Evolutionary conservation across 2,329 filamentous ascomycete genomes (phyloP).

Genomic region (Colletotrichum musicola): DNA sequence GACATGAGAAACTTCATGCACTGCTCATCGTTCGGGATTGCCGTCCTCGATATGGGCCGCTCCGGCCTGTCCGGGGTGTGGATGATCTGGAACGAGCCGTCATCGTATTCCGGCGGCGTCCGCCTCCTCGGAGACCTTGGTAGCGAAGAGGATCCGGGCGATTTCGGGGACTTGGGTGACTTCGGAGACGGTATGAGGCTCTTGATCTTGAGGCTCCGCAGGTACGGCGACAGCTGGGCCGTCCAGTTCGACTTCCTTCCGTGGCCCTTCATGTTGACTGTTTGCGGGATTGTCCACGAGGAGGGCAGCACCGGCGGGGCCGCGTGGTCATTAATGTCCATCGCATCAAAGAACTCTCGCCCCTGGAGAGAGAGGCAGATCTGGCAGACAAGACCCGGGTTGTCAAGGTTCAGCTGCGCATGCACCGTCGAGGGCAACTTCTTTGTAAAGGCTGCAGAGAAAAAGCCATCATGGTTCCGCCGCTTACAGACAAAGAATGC

Average conservation of each 20-base stretch:
- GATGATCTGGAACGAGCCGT: constrained; percentile 27
- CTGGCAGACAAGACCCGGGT: constrained; percentile 3
- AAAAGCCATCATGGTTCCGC: constrained; percentile 33
- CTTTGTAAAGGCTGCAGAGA: constrained; percentile 36
- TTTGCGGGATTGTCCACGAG: constrained; percentile 33
- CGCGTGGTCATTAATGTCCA: constrained; percentile 34
- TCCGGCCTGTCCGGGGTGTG: constrained; percentile 39
- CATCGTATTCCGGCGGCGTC: constrained; percentile 2
- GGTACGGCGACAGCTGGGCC: constrained; percentile 32
- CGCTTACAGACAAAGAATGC: constrained; percentile 38
- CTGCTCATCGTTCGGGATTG: constrained; percentile 38
- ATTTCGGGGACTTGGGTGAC: constrained; percentile 23
- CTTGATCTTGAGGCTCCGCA: constrained; percentile 29
- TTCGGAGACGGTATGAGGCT: constrained; percentile 26
- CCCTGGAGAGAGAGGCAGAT: not conserved
- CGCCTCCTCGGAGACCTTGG: not conserved
- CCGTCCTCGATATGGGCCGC: constrained; percentile 32
- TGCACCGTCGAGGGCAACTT: constrained; percentile 35
- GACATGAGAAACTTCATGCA: constrained; percentile 40
- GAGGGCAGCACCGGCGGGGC: constrained; percentile 30
- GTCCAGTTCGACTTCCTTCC: constrained; percentile 34
- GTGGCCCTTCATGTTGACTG: constrained; percentile 38
- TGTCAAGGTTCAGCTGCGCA: constrained; percentile 28
- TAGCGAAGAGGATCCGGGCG: not conserved
- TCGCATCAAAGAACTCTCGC: constrained; percentile 23